Evolutionary conservation across 345 rosid genomes (phyloP).

Genomic region (Eucalyptus tenuipes): DNA sequence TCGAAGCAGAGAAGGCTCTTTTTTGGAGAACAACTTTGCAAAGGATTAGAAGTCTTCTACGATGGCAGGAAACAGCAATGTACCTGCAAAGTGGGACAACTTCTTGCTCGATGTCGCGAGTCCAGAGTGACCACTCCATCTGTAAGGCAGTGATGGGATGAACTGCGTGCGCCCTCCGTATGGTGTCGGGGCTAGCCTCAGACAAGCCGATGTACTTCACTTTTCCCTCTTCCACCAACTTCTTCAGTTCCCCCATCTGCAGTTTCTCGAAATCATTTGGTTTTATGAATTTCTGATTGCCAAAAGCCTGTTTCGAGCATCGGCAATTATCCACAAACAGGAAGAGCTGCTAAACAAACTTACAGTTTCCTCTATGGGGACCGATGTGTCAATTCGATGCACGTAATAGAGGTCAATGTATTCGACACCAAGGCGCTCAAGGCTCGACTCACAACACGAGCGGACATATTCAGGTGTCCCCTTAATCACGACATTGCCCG

Average conservation of each 20-base stretch:
- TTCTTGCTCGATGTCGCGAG: slow-evolving; percentile 29
- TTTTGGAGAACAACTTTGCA: neutral
- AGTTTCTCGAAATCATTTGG: neutral
- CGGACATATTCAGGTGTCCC: slow-evolving; percentile 9
- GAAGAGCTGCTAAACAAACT: neutral
- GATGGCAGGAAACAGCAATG: neutral
- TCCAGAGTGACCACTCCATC: slow-evolving; percentile 25
- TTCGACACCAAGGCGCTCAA: slow-evolving; percentile 10
- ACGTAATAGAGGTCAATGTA: slow-evolving; percentile 18
- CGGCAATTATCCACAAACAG: neutral
- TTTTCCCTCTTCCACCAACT: slow-evolving; percentile 29
- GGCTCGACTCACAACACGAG: slow-evolving; percentile 7
- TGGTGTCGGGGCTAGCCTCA: slow-evolving; percentile 30
- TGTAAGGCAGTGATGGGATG: slow-evolving; percentile 33
- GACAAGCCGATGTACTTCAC: slow-evolving; percentile 28
- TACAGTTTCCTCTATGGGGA: slow-evolving; percentile 18
- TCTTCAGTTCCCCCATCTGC: slow-evolving; percentile 25
- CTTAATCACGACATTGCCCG: neutral
- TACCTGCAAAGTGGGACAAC: slow-evolving; percentile 23
- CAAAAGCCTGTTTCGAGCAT: neutral
- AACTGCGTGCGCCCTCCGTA: slow-evolving; percentile 28
- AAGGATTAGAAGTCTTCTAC: neutral
- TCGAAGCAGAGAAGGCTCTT: neutral
- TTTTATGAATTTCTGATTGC: neutral
- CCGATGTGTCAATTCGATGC: slow-evolving; percentile 5